phyloP scores from a whole-genome alignment of 495 filamentous ascomycete genomes.

The Neurospora sp. region DNA sequence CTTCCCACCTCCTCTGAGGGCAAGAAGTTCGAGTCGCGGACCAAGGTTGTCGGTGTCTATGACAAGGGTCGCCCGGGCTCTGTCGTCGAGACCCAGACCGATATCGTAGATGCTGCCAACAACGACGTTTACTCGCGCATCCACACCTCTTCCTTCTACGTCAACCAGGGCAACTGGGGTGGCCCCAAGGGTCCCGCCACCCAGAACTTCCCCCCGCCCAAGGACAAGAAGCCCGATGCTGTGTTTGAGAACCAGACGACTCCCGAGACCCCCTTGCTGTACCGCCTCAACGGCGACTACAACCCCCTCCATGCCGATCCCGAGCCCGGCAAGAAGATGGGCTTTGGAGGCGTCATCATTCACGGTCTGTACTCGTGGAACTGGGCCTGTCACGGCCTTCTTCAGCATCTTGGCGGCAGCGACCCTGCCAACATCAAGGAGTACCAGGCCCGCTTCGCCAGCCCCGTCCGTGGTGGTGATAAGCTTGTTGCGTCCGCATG shows the following conservation, averaged over 20 bases:
- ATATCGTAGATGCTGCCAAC: conserved; percentile 57
- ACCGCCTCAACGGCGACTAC: conserved; percentile 83
- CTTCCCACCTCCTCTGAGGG: conserved; percentile 65
- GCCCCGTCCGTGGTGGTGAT: conserved; percentile 69
- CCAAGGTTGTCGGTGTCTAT: conserved; percentile 77
- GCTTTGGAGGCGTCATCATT: conserved; percentile 80
- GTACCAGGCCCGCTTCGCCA: conserved; percentile 82
- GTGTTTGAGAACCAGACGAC: conserved; percentile 59
- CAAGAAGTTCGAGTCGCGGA: conserved; percentile 63
- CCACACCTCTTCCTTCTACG: conserved; percentile 62
- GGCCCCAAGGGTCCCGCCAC: conserved; percentile 80
- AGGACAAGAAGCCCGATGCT: conserved; percentile 62
- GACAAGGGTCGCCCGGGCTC: conserved; percentile 82
- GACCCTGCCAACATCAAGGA: conserved; percentile 71
- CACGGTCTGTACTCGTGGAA: conserved; percentile 86
- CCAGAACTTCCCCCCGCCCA: conserved; percentile 63
- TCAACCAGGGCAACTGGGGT: conserved; percentile 80
- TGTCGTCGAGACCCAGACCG: conserved; percentile 71
- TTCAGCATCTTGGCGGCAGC: conserved; percentile 61
- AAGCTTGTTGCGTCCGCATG: conserved; percentile 57
- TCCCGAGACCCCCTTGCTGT: conserved; percentile 61
- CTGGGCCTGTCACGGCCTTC: conserved; percentile 61
- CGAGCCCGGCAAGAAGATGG: conserved; percentile 77
- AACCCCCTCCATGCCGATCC: conserved; percentile 84
- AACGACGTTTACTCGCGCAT: conserved; percentile 66